These are phyloP conservation scores for Lolium perenne DNA, from an alignment of 176 grass and related monocot genomes.

Conservation along the genomic window DNA sequence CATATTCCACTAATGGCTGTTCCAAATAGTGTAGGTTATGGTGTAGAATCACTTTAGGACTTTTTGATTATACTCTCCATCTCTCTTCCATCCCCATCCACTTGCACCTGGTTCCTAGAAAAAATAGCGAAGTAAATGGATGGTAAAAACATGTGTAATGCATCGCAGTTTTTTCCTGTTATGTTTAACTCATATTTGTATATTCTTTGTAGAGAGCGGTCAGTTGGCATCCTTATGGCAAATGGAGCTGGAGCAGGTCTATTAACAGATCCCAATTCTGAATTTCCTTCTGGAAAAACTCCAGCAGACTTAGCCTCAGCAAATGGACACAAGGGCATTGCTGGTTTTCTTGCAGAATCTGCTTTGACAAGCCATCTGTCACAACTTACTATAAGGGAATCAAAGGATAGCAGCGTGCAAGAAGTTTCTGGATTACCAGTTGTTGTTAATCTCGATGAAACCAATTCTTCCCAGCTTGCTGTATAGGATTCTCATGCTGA, in stretches of 20 bases:
- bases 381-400: slow-evolving; percentile 76
- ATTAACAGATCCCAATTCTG: slow-evolving; percentile 86
- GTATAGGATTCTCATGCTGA: slow-evolving; percentile 59
- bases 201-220: slow-evolving; percentile 65
- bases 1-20: slow-evolving; percentile 23
- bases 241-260: slow-evolving; percentile 73
- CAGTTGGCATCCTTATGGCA: slow-evolving; percentile 74
- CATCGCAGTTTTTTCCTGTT: slow-evolving; percentile 4
- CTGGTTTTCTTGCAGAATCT: slow-evolving; percentile 95
- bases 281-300: slow-evolving; percentile 83
- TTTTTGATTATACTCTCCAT: neutral
- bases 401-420: slow-evolving; percentile 52
- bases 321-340: slow-evolving; percentile 97
- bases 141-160: slow-evolving; percentile 5
- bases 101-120: slow-evolving; percentile 23
- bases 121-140: neutral
- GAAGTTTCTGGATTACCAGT: slow-evolving; percentile 48
- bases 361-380: slow-evolving; percentile 94
- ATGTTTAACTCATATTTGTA: neutral
- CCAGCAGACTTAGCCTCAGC: slow-evolving; percentile 94
- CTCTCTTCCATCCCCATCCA: slow-evolving; percentile 10
- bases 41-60: slow-evolving; percentile 22
- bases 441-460: neutral
- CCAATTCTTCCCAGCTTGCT: slow-evolving; percentile 51
- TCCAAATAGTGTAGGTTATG: slow-evolving; percentile 9